phyloP scores from a whole-genome alignment of 1,284 basidiomycete genomes.

The Filobasidium uniguttulatum region DNA sequence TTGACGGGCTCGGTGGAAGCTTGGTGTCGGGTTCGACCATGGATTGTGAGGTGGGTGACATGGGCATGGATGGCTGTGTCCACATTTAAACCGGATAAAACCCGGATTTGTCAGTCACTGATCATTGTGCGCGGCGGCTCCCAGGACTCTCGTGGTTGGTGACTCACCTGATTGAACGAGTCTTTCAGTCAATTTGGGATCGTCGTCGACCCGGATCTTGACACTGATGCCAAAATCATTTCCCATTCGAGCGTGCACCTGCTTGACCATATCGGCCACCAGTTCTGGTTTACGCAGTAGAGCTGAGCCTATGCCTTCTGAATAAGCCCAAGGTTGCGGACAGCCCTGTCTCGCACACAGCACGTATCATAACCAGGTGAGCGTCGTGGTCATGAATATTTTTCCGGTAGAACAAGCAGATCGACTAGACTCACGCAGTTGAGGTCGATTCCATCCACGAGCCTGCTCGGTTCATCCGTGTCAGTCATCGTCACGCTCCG shows the following conservation, averaged over 20 bases:
- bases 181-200: constrained; percentile 39
- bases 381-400: not conserved
- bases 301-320: constrained; percentile 46
- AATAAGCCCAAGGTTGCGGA: constrained; percentile 44
- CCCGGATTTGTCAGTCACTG: too few relatives aligned
- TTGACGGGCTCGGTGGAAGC: constrained; percentile 43
- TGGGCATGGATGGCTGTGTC: constrained; percentile 25
- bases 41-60: constrained; percentile 42
- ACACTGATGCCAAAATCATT: constrained; percentile 45
- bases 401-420: not conserved
- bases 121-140: not conserved
- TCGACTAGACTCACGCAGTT: constrained; percentile 38
- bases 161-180: constrained; percentile 38
- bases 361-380: not conserved
- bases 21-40: constrained; percentile 47
- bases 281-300: constrained; percentile 46
- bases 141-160: too few relatives aligned
- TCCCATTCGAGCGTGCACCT: constrained; percentile 43
- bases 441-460: constrained; percentile 46
- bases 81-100: not conserved
- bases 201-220: constrained; percentile 46
- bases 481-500: constrained; percentile 19
- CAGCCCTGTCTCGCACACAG: constrained; percentile 30
- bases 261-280: constrained; percentile 44
- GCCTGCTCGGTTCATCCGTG: constrained; percentile 1